Evolutionary conservation across 805 yeast genomes (phyloP), one percentile per base, ranked within the genome.

Genomic region (Yamadazyma sp.): DNA sequence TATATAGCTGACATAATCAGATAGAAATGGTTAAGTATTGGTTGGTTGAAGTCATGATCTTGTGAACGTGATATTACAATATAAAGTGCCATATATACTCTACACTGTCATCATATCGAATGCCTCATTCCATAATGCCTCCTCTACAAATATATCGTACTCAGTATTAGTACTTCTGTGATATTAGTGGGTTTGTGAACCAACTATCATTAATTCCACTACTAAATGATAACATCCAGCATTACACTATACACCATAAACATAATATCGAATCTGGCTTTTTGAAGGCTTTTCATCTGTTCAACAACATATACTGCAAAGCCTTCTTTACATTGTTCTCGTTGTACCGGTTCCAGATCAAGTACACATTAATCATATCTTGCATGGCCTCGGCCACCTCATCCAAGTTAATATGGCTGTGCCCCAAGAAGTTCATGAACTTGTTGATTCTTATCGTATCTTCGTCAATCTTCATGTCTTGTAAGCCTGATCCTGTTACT

Each of bases 261-360:
- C 12, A 24, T 24, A 7, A 24, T 21, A 21, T 7, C 8, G 11
- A n/a, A 19, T 33, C 27, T n/a, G n/a, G n/a, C n/a, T n/a, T n/a
- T n/a, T n/a, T n/a, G 14, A 4, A 6, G 14, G 8, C 28, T 4
- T 4, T n/a, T 9, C 14, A 45, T 19, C 68, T 48, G 27, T 55
- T 58, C 29, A 67, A 42, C 20, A 69, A 48, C 72, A 68, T 66
- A 29, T 50, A 43, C 41, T 73, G 78, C 11, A 77, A 53, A 2
- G 71, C 65, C 44, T 71, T 73, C 41, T 77, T 71, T 13, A 79
- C 74, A 45, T 65, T 58, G 21, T 67, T 70, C 55, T 86, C 96
- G 50, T 85, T 87, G 53, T 85, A 89, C n/a, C 77, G 57, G 47
- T 84, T 88, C 96, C 97, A 90, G 5, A 78, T 73, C 32, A 87